Percentiles rank a stretch among this genome's conserved stretches.
These are phyloP conservation scores for Buxus sempervirens DNA, from an alignment of 164 flowering plant genomes.

Conservation along the genomic window DNA sequence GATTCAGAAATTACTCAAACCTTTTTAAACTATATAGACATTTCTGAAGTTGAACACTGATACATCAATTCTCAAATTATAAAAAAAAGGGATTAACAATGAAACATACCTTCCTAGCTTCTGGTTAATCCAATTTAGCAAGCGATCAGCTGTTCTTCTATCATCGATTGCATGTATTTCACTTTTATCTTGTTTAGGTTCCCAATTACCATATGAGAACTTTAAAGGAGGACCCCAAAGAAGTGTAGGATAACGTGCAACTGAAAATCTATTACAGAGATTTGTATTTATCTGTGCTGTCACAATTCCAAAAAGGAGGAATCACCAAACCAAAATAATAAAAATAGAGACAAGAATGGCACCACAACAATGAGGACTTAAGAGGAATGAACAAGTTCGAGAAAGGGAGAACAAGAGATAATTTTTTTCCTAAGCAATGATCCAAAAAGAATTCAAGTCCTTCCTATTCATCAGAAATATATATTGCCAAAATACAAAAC, in stretches of 20 bases:
- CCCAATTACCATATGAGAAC: conserved; percentile 62
- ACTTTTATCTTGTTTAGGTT: conserved; percentile 50
- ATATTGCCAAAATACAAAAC: no score
- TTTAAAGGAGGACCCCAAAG: conserved; percentile 83
- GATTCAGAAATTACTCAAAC: neutral
- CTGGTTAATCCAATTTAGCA: conserved; percentile 88
- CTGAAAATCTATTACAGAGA: conserved; percentile 88
- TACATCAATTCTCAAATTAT: no score
- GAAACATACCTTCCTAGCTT: conserved; percentile 61
- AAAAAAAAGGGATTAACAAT: neutral
- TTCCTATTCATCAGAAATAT: no score
- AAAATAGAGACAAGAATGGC: neutral
- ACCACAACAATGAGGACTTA: neutral
- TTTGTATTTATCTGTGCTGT: conserved; percentile 89
- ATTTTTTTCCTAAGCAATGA: neutral
- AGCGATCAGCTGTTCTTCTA: conserved; percentile 77
- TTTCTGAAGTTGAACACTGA: neutral
- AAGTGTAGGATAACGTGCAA: conserved; percentile 82
- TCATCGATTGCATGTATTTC: conserved; percentile 59
- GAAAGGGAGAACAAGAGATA: neutral
- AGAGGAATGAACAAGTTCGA: neutral
- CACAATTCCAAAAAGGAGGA: conserved; percentile 38
- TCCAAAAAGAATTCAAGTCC: neutral
- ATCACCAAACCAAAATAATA: conserved; percentile 24
- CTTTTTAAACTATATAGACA: neutral